These are phyloP conservation scores for Candida oleophila DNA, from an alignment of 805 yeast species.

Conservation along the genomic window DNA sequence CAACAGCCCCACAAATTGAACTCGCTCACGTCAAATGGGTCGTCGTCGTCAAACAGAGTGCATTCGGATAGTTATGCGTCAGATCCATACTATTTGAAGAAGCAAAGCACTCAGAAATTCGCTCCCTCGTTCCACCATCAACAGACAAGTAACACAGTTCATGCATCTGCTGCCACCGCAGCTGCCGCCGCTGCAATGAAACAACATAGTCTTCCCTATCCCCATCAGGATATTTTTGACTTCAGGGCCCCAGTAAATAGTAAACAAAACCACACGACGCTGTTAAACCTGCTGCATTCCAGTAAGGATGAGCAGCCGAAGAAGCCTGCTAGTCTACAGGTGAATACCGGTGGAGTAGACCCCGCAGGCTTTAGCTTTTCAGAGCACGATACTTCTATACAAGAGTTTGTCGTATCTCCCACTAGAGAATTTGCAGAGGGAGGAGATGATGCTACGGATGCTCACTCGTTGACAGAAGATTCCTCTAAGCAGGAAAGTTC, in stretches of 20 bases:
- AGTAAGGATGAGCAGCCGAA: not conserved
- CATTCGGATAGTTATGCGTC: not conserved
- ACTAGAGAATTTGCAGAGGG: slow-evolving; percentile 3
- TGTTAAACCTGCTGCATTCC: not conserved
- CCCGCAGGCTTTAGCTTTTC: slow-evolving; percentile 20
- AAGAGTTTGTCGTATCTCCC: slow-evolving; percentile 19
- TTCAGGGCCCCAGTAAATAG: slow-evolving; percentile 7
- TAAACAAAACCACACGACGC: not conserved
- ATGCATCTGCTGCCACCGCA: not conserved
- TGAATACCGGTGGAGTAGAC: slow-evolving; percentile 2
- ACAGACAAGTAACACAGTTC: not conserved
- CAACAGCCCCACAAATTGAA: not conserved
- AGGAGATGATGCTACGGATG: not conserved
- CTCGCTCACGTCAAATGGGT: not conserved
- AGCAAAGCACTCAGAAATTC: not conserved
- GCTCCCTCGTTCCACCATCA: not conserved
- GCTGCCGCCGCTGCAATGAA: not conserved
- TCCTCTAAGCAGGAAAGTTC: not conserved
- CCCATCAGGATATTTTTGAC: slow-evolving; percentile 9
- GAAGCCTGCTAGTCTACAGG: not conserved
- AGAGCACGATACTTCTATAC: slow-evolving; percentile 24
- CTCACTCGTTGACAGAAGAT: not conserved
- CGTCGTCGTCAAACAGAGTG: not conserved
- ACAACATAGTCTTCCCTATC: slow-evolving; percentile 2
- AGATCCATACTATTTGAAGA: not conserved